These are phyloP conservation scores for Calonectria honghensis DNA, from an alignment of 2,329 filamentous ascomycete genomes.

Conservation along the genomic window DNA sequence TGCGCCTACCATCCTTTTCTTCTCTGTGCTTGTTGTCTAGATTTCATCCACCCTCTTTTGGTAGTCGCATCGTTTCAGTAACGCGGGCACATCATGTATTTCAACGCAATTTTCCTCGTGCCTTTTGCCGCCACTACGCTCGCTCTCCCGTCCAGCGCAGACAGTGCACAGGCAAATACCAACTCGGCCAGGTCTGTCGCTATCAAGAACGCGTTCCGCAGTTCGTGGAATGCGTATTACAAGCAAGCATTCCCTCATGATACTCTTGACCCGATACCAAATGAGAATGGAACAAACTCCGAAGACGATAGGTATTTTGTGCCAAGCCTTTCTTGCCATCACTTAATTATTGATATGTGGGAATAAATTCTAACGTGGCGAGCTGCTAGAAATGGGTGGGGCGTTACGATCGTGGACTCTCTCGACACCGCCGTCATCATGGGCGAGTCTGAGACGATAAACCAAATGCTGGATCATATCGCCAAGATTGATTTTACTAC, in stretches of 20 bases:
- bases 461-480: constrained; percentile 3
- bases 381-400: background rate
- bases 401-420: constrained; percentile 2
- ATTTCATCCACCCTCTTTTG: background rate
- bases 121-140: background rate
- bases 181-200: background rate
- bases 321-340: background rate
- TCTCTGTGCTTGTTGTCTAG: background rate
- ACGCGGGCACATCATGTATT: background rate
- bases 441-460: background rate
- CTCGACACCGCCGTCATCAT: constrained; percentile 3
- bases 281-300: background rate
- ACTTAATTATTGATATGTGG: too few species aligned
- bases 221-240: constrained; percentile 4
- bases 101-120: background rate
- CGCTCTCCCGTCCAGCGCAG: background rate
- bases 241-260: constrained; percentile 3
- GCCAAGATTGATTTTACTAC: constrained; percentile 4
- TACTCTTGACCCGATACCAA: background rate
- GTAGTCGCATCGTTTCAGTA: background rate
- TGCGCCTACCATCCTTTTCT: background rate
- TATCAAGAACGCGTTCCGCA: constrained; percentile 1
- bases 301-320: constrained; percentile 1
- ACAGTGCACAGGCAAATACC: background rate
- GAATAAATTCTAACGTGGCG: background rate